These are phyloP conservation scores for Lepidium aucheri DNA, from an alignment of 345 rosid species.

Conservation along the genomic window DNA sequence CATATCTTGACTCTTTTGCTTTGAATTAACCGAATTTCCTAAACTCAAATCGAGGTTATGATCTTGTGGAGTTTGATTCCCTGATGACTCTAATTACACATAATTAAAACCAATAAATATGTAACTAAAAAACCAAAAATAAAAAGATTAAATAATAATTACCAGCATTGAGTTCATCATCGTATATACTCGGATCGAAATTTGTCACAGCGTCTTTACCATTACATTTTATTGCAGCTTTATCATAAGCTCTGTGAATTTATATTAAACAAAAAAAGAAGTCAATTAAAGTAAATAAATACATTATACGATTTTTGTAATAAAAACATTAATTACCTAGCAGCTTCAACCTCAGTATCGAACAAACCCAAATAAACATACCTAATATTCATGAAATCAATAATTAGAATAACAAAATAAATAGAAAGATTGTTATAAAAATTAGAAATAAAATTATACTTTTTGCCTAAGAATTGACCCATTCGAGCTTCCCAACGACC, in stretches of 20 bases:
- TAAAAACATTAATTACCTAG: slow-evolving; percentile 45
- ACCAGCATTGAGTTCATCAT: slow-evolving; percentile 37
- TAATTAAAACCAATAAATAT: background rate
- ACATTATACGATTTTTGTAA: background rate
- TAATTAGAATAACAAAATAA: background rate
- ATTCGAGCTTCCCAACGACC: slow-evolving; percentile 99
- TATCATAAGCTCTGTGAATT: slow-evolving; percentile 79
- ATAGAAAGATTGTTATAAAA: background rate
- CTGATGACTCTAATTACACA: slow-evolving; percentile 34
- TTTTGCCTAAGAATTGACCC: slow-evolving; percentile 98
- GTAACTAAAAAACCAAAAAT: background rate
- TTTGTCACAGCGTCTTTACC: slow-evolving; percentile 96
- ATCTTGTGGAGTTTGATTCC: slow-evolving; percentile 30
- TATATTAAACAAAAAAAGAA: background rate
- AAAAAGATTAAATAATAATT: background rate
- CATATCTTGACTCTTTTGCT: slow-evolving; percentile 25
- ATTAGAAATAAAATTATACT: slow-evolving; percentile 30
- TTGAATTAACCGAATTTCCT: slow-evolving; percentile 48
- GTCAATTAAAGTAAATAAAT: background rate
- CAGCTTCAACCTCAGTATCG: slow-evolving; percentile 89
- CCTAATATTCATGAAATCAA: slow-evolving; percentile 38
- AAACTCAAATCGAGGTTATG: slow-evolving; percentile 93
- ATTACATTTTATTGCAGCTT: slow-evolving; percentile 77
- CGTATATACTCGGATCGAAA: slow-evolving; percentile 65
- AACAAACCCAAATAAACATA: slow-evolving; percentile 92